phyloP scores from a whole-genome alignment of 2,329 filamentous ascomycete genomes.

The Westerdykella sp. region DNA sequence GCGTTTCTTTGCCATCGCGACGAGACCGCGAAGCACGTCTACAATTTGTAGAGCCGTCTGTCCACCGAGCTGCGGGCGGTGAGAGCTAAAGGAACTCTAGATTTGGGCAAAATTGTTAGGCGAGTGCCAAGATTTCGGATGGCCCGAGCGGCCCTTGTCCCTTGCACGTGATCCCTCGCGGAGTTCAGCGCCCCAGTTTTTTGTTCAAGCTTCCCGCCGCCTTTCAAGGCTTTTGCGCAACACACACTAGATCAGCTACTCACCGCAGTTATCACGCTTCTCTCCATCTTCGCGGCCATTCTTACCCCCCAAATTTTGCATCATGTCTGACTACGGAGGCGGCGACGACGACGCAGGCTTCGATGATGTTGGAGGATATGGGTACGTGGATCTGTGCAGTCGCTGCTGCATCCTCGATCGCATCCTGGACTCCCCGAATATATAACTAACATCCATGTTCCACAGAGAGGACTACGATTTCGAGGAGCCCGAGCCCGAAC shows the following conservation, averaged over 20 bases:
- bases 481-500: slow-evolving; percentile 51
- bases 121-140: slow-evolving; percentile 7
- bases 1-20: slow-evolving; percentile 25
- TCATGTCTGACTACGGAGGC: slow-evolving; percentile 45
- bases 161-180: slow-evolving; percentile 3
- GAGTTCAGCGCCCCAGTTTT: slow-evolving; percentile 5
- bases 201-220: slow-evolving; percentile 8
- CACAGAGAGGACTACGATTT: slow-evolving; percentile 49
- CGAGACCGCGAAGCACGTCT: neutral
- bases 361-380: slow-evolving; percentile 24
- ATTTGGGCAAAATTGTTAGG: slow-evolving; percentile 2
- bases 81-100: neutral
- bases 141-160: slow-evolving; percentile 1
- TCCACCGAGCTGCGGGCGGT: neutral
- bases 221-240: slow-evolving; percentile 4
- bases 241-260: slow-evolving; percentile 4
- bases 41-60: neutral
- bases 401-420: neutral
- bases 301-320: slow-evolving; percentile 2
- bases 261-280: neutral
- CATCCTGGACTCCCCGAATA: slow-evolving; percentile 3
- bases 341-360: slow-evolving; percentile 31
- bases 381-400: slow-evolving; percentile 15
- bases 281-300: neutral
- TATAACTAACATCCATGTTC: slow-evolving; percentile 21